Evolutionary conservation across 2,329 filamentous ascomycete species (phyloP).

Genomic region (Botrytis cinerea): DNA sequence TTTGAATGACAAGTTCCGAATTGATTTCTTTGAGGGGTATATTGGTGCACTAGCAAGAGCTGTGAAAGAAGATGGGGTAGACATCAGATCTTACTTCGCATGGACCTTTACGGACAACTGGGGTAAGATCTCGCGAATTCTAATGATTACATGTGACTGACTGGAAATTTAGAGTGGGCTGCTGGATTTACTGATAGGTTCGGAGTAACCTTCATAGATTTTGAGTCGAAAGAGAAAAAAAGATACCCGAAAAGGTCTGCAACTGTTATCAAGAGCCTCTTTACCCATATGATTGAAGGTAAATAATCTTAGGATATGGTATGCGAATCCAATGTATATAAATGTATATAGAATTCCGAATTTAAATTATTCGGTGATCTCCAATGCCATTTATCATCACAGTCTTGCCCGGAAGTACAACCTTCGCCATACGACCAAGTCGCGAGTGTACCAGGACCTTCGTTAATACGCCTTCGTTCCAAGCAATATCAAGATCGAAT

Average conservation of each 20-base stretch:
- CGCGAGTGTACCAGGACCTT: neutral
- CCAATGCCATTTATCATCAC: neutral
- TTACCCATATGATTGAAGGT: slow-evolving; percentile 68
- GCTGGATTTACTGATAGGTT: slow-evolving; percentile 85
- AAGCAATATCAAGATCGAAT: slow-evolving; percentile 5
- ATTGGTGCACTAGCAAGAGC: slow-evolving; percentile 75
- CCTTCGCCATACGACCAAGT: neutral
- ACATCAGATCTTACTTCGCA: slow-evolving; percentile 78
- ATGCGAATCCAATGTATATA: neutral
- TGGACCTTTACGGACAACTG: slow-evolving; percentile 75
- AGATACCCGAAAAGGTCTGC: slow-evolving; percentile 82
- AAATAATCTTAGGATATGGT: slow-evolving; percentile 33
- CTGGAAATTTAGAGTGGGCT: slow-evolving; percentile 46
- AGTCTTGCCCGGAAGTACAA: slow-evolving; percentile 1
- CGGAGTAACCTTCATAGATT: slow-evolving; percentile 80
- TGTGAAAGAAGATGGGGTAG: slow-evolving; percentile 68
- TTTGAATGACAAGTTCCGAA: slow-evolving; percentile 77
- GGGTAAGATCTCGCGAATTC: slow-evolving; percentile 15
- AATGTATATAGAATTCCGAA: neutral
- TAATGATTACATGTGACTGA: neutral
- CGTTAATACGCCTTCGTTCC: neutral
- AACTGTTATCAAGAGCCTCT: slow-evolving; percentile 67
- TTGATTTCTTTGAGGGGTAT: slow-evolving; percentile 75
- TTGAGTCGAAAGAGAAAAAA: slow-evolving; percentile 69
- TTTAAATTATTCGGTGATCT: slow-evolving; percentile 9